Conservation (phyloP, 768 basidiomycete species). For the Calocera cornea region DNA sequence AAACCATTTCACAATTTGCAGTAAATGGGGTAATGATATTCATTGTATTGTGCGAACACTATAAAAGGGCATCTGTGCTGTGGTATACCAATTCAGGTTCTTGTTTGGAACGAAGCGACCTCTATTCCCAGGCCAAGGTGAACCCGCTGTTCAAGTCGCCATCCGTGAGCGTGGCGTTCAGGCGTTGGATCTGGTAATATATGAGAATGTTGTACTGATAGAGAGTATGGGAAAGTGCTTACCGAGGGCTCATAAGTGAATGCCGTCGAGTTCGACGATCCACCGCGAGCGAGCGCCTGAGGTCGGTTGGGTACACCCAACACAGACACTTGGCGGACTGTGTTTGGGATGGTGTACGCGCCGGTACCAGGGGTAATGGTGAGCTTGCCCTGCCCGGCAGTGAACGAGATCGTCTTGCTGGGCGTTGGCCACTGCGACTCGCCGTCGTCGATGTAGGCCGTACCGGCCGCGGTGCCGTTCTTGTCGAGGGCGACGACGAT, state of each 20-base stretch:
- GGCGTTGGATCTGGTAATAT: background rate
- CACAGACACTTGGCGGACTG: background rate
- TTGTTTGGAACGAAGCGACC: background rate
- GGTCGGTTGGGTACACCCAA: background rate
- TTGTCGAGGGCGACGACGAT: slow-evolving; percentile 44
- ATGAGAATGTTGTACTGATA: background rate
- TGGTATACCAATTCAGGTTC: background rate
- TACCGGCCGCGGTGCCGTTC: slow-evolving; percentile 40
- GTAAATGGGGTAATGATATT: background rate
- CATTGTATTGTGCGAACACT: slow-evolving; percentile 4
- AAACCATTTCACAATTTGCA: too few relatives aligned
- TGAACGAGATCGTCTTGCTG: slow-evolving; percentile 36
- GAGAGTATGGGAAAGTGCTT: background rate
- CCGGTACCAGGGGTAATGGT: slow-evolving; percentile 18
- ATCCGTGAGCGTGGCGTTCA: background rate
- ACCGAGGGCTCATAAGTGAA: background rate
- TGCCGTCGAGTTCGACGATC: background rate
- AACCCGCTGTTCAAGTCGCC: slow-evolving; percentile 4
- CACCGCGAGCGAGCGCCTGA: background rate
- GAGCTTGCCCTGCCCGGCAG: slow-evolving; percentile 26
- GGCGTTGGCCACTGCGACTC: slow-evolving; percentile 45
- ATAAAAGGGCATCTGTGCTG: background rate
- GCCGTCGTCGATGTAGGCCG: slow-evolving; percentile 60
- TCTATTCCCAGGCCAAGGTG: background rate
- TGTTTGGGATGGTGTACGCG: background rate